Percentiles rank a stretch among this genome's conserved stretches.
These are phyloP conservation scores for Stentor coeruleus DNA, from an alignment of 73 alveolate genomes.

Conservation along the genomic window DNA sequence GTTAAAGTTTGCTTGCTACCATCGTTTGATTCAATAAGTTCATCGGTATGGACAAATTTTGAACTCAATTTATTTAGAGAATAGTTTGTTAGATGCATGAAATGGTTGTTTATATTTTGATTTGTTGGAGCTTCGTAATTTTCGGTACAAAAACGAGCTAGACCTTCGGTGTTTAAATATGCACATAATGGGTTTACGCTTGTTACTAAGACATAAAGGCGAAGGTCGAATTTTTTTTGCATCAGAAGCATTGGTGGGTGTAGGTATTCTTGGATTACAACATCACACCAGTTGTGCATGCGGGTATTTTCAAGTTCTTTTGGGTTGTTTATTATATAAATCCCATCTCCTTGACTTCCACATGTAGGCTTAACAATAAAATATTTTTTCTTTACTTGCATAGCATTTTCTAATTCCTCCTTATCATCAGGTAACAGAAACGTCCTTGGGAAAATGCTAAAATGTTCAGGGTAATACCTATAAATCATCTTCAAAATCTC, in stretches of 20 bases:
- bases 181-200: conserved; percentile 71
- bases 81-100: conserved; percentile 72
- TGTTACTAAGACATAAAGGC: conserved; percentile 77
- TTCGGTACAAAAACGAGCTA: conserved; percentile 81
- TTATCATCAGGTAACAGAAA: conserved; percentile 66
- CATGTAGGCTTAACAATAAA: conserved; percentile 74
- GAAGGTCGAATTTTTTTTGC: conserved; percentile 80
- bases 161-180: conserved; percentile 86
- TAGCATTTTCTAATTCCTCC: conserved; percentile 53
- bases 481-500: conserved; percentile 51
- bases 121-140: conserved; percentile 67
- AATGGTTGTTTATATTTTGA: conserved; percentile 44
- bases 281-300: conserved; percentile 31
- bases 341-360: conserved; percentile 86
- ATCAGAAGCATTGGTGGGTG: conserved; percentile 78
- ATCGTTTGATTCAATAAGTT: conserved; percentile 44
- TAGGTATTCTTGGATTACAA: conserved; percentile 68
- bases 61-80: conserved; percentile 61
- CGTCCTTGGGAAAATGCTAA: conserved; percentile 64
- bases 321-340: conserved; percentile 46
- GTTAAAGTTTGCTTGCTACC: conserved; percentile 74
- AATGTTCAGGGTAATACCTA: conserved; percentile 71
- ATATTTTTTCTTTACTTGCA: conserved; percentile 29
- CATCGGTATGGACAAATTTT: conserved; percentile 50
- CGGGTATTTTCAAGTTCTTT: conserved; percentile 43